Base-by-base conservation (phyloP, 148 eudicot species). In the Nyssa sinensis region DNA sequence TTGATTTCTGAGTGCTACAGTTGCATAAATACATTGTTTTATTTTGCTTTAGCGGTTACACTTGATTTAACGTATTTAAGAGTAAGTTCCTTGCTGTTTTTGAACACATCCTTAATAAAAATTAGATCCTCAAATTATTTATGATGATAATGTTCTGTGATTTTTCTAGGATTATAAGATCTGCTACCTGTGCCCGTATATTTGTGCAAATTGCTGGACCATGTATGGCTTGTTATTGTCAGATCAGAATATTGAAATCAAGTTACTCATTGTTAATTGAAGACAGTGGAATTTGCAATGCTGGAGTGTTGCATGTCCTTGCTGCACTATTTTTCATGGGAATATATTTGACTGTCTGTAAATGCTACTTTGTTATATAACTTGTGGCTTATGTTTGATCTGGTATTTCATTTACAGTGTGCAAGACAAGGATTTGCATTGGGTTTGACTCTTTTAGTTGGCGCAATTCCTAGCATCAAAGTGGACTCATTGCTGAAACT, bases 401-500 rank as follows among this genome's bases (percentile, higher is more conserved):
- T 70, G 62, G 29, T 58, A 37, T 47, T 30, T 49, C 69, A 70
- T 17, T 64, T 82, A 77, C 86, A 95, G 99, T 95, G 94, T 83
- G 99, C 99, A 77, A 86, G 99, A 77, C 99, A 92, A 87, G 99
- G 99, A 47, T 95, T 95, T 88, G 97, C 99, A 44, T 79, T 92
- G 81, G 97, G 92, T 11, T 81, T 95, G 82, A 85, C 97, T 44
- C 58, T 87, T 73, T 83, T 95, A 85, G 85, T 90, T 72, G 87
- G 83, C 72, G 78, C 83, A 61, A 82, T 92, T 83, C 77, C 73
- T 27, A 86, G 78, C 80, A 85, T 95, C 75, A 89, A 80, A 80
- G 73, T 91, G 67, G 88, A 86, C 74, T 87, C 97, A 0, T 23
- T 95, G 83, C 74, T 92, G 59, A 95, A 92, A 81, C 83, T 95